Percentiles rank a stretch among this genome's conserved stretches.
phyloP scores from a whole-genome alignment of 495 filamentous ascomycete species.

The Cercophora samala region DNA sequence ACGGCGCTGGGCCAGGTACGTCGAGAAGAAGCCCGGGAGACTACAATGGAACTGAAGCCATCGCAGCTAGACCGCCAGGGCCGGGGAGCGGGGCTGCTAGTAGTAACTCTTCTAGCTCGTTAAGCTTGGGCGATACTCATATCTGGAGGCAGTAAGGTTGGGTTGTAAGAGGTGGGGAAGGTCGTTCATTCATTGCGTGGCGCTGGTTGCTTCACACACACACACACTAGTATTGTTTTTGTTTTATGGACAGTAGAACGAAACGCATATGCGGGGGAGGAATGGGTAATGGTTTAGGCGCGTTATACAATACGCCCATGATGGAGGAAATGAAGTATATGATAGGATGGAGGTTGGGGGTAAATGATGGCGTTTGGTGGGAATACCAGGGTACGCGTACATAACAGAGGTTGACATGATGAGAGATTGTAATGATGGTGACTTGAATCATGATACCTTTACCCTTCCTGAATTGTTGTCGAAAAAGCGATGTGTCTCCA shows the following conservation, averaged over 20 bases:
- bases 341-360: background rate
- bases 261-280: background rate
- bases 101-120: conserved; percentile 37
- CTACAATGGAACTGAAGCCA: background rate
- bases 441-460: too few species aligned
- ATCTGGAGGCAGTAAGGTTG: conserved; percentile 44
- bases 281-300: background rate
- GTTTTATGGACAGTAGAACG: background rate
- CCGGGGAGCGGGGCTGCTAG: conserved; percentile 9
- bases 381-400: background rate
- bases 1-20: background rate
- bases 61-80: background rate
- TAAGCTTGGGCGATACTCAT: conserved; percentile 56
- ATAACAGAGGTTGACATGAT: background rate
- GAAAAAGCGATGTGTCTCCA: too few species aligned
- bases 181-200: conserved; percentile 1
- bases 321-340: background rate
- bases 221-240: background rate
- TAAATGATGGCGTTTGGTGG: background rate
- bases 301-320: background rate
- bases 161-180: background rate
- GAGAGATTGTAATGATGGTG: background rate
- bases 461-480: too few species aligned
- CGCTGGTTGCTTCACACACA: background rate
- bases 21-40: background rate